Evolutionary conservation across 2,329 filamentous ascomycete genomes (phyloP).

Genomic region (Apiospora saccharicola): DNA sequence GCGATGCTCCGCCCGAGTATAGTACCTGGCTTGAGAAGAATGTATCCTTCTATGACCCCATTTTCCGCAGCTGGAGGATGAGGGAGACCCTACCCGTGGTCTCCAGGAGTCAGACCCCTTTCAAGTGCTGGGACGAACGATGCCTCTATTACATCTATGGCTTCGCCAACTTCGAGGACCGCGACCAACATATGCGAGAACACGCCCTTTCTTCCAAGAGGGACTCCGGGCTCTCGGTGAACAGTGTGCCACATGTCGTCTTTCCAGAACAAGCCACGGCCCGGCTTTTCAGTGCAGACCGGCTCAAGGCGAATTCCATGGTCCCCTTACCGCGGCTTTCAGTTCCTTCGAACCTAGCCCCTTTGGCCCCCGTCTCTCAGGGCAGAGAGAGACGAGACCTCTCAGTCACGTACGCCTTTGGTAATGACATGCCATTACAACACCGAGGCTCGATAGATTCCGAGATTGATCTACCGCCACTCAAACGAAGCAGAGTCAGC

Average conservation of each 20-base stretch:
- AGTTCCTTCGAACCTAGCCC: slow-evolving; percentile 45
- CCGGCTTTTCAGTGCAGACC: slow-evolving; percentile 42
- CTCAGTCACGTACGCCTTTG: slow-evolving; percentile 50
- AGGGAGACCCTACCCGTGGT: slow-evolving; percentile 46
- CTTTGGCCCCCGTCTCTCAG: slow-evolving; percentile 44
- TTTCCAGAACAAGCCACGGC: slow-evolving; percentile 45
- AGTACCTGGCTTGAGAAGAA: slow-evolving; percentile 61
- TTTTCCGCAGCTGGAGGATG: slow-evolving; percentile 50
- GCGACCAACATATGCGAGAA: slow-evolving; percentile 58
- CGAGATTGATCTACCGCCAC: slow-evolving; percentile 60
- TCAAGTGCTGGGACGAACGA: slow-evolving; percentile 61
- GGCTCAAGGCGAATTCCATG: slow-evolving; percentile 46
- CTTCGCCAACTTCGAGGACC: slow-evolving; percentile 57
- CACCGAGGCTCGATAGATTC: slow-evolving; percentile 53
- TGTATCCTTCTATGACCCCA: slow-evolving; percentile 56
- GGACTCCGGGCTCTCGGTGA: slow-evolving; percentile 53
- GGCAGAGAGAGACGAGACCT: slow-evolving; percentile 52
- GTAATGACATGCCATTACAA: slow-evolving; percentile 47
- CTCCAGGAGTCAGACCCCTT: slow-evolving; percentile 44
- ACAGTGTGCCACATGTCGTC: slow-evolving; percentile 46
- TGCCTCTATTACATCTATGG: slow-evolving; percentile 67
- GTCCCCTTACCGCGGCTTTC: slow-evolving; percentile 50
- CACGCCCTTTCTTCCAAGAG: slow-evolving; percentile 53
- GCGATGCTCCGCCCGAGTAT: slow-evolving; percentile 56
- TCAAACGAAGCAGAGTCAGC: slow-evolving; percentile 61